phyloP scores from a whole-genome alignment of 2,329 filamentous ascomycete species.

The Ceratocystis huliohia region DNA sequence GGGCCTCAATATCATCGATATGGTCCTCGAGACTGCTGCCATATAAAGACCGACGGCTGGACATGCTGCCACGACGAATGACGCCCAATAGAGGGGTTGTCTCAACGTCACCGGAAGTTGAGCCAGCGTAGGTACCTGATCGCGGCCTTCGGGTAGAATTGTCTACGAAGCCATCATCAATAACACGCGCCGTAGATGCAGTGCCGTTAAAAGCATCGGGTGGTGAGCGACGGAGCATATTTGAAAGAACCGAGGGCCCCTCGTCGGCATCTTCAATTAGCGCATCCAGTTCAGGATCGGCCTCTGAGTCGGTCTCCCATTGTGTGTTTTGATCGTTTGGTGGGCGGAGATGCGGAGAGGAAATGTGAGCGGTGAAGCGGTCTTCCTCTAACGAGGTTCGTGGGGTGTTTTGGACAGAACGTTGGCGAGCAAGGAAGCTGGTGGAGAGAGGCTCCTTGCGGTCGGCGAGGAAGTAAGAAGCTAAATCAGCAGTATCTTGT shows the following conservation, averaged over 20 bases:
- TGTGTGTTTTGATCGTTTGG: not conserved
- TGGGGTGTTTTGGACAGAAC: slow-evolving; percentile 28
- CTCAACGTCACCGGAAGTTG: slow-evolving; percentile 19
- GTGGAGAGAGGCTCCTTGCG: slow-evolving; percentile 30
- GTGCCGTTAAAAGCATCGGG: slow-evolving; percentile 29
- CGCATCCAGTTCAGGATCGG: slow-evolving; percentile 16
- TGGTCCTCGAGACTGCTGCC: slow-evolving; percentile 7
- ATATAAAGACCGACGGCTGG: slow-evolving; percentile 3
- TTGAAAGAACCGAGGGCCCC: slow-evolving; percentile 36
- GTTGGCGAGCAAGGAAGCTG: slow-evolving; percentile 25
- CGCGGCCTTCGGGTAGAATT: not conserved
- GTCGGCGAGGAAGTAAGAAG: slow-evolving; percentile 65
- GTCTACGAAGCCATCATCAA: not conserved
- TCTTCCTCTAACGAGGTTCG: slow-evolving; percentile 25
- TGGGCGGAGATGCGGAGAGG: not conserved
- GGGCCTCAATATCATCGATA: slow-evolving; percentile 6
- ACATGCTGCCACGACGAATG: slow-evolving; percentile 11
- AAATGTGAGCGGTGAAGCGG: slow-evolving; percentile 6
- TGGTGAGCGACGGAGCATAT: slow-evolving; percentile 39
- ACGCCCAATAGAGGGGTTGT: slow-evolving; percentile 25
- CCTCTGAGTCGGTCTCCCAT: slow-evolving; percentile 13
- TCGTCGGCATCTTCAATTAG: slow-evolving; percentile 23
- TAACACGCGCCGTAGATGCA: not conserved
- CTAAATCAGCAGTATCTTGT: slow-evolving; percentile 76
- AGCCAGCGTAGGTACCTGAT: slow-evolving; percentile 9